phyloP scores from a whole-genome alignment of 345 rosid genomes.

The Ricinus communis region DNA sequence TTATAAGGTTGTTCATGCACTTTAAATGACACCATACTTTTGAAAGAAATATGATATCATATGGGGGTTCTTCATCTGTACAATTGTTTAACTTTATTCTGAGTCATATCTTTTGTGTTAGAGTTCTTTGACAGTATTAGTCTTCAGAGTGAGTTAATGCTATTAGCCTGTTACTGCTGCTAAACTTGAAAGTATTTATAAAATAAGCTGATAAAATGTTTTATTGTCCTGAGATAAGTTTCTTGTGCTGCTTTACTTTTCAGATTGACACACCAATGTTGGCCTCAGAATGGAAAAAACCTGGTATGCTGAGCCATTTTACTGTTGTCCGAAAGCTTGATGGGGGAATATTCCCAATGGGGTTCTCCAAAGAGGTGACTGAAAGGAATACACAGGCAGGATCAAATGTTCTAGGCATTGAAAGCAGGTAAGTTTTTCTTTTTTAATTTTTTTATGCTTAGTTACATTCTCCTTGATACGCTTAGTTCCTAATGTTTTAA shows the following conservation, averaged over 20 bases:
- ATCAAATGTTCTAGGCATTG: slow-evolving; percentile 64
- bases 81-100: neutral
- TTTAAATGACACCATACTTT: neutral
- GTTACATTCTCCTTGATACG: neutral
- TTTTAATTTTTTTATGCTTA: neutral
- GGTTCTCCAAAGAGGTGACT: slow-evolving; percentile 80
- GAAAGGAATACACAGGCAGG: slow-evolving; percentile 83
- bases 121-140: neutral
- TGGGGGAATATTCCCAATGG: slow-evolving; percentile 91
- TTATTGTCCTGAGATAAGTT: neutral
- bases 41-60: neutral
- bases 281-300: slow-evolving; percentile 79
- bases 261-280: slow-evolving; percentile 96
- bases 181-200: neutral
- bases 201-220: neutral
- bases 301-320: slow-evolving; percentile 80
- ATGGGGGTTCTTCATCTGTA: neutral
- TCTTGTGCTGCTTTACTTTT: slow-evolving; percentile 29
- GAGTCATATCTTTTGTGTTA: neutral
- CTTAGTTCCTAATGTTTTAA: slow-evolving; percentile 9
- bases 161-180: neutral
- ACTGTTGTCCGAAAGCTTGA: slow-evolving; percentile 89
- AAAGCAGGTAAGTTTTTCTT: slow-evolving; percentile 63
- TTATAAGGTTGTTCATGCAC: neutral
- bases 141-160: neutral